Evolutionary conservation across 2,329 filamentous ascomycete genomes (phyloP).

Genomic region (Exophiala phaeomuriformis): DNA sequence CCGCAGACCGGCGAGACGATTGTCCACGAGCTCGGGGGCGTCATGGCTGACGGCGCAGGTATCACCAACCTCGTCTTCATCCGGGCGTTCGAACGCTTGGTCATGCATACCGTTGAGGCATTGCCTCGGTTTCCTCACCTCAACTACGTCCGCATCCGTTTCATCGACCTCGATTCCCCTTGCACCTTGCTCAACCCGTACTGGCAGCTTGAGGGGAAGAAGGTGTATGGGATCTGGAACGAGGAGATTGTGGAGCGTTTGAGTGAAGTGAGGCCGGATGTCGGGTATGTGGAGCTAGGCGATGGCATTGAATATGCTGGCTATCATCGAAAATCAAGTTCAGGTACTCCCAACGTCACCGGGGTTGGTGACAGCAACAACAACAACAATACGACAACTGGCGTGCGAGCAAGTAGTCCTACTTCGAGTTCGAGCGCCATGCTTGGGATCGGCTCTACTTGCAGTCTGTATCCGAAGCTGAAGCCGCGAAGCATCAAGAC

Average conservation of each 20-base stretch:
- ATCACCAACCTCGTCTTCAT: slow-evolving; percentile 69
- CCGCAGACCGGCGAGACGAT: slow-evolving; percentile 21
- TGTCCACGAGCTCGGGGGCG: slow-evolving; percentile 22
- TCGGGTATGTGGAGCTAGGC: slow-evolving; percentile 54
- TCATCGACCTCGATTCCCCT: slow-evolving; percentile 66
- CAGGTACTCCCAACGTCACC: slow-evolving; percentile 3
- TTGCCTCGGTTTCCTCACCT: slow-evolving; percentile 52
- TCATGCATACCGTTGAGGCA: slow-evolving; percentile 56
- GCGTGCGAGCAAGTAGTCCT: neutral
- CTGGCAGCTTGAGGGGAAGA: slow-evolving; percentile 55
- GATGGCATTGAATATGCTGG: slow-evolving; percentile 48
- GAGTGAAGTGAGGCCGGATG: slow-evolving; percentile 50
- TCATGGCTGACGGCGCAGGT: slow-evolving; percentile 58
- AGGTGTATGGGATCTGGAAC: slow-evolving; percentile 66
- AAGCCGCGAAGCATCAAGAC: slow-evolving; percentile 37
- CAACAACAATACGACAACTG: neutral
- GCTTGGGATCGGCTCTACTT: slow-evolving; percentile 25
- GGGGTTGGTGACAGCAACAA: neutral
- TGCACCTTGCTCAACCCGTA: slow-evolving; percentile 65
- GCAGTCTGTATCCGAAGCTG: slow-evolving; percentile 34
- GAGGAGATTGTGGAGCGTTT: slow-evolving; percentile 58
- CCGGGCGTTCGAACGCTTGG: slow-evolving; percentile 60
- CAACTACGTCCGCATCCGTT: slow-evolving; percentile 61
- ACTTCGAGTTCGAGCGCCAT: neutral
- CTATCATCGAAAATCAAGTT: slow-evolving; percentile 9